These are phyloP conservation scores for Saitozyma sp. DNA, from an alignment of 768 basidiomycete species.

Conservation along the genomic window DNA sequence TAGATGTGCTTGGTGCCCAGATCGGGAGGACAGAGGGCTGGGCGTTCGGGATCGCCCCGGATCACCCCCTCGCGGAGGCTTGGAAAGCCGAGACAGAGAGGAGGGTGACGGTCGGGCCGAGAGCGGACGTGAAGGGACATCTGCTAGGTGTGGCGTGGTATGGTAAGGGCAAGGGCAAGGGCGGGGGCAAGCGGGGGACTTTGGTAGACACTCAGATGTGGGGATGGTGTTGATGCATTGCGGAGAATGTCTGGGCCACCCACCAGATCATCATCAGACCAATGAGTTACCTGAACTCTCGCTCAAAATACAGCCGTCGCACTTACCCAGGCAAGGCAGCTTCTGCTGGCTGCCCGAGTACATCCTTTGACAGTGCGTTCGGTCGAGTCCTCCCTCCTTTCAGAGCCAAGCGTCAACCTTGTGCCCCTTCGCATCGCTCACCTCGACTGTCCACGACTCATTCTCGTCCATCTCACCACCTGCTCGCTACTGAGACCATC, in stretches of 20 bases:
- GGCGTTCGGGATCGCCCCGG: slow-evolving; percentile 25
- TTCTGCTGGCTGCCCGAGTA: no score
- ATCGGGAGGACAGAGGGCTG: slow-evolving; percentile 26
- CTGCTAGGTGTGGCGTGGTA: slow-evolving; percentile 41
- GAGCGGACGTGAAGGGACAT: slow-evolving; percentile 30
- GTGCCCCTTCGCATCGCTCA: no score
- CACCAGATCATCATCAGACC: no score
- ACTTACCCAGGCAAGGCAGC: no score
- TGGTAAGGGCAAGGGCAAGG: slow-evolving; percentile 9
- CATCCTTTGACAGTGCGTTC: no score
- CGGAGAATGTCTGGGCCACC: no score
- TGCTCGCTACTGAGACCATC: not conserved
- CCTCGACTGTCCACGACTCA: no score
- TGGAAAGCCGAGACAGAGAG: slow-evolving; percentile 14
- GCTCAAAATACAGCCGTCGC: no score
- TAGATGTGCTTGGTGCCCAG: slow-evolving; percentile 20
- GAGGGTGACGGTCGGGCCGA: slow-evolving; percentile 5
- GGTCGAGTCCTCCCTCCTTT: no score
- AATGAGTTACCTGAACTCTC: no score
- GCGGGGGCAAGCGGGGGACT: slow-evolving; percentile 9
- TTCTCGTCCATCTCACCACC: not conserved
- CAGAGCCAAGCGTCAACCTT: no score
- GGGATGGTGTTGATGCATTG: slow-evolving; percentile 25
- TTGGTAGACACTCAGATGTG: slow-evolving; percentile 35
- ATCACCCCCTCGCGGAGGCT: slow-evolving; percentile 9